Base-by-base conservation (phyloP, 2,329 filamentous ascomycete species). In the Fusarium illudens region DNA sequence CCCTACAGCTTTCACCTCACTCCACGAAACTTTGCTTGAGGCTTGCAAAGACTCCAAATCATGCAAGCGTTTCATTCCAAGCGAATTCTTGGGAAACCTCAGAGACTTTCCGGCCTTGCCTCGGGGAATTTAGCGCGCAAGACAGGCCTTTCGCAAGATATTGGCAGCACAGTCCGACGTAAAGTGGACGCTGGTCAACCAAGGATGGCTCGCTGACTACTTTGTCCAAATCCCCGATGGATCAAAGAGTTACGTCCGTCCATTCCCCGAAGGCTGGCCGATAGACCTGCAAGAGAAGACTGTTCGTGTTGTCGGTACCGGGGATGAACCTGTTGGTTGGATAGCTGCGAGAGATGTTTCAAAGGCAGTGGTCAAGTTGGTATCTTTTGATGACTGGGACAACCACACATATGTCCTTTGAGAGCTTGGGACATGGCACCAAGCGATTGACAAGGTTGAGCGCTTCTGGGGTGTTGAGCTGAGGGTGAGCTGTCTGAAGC, bases 191-290 rank as follows among this genome's bases (percentile, higher is more conserved):
- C n/a, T 36, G 7, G 42, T 50, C 13, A 57, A 50, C 19, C 37
- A 49, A 39, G 54, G 54, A 10, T 57, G 54, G 54, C 22, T 57
- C 4, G 30, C 42, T 5, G 54, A 57, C 12, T 57, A 57, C 42
- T 57, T 57, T 57, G 42, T 57, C 12, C 54, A 57, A 12, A 3
- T 13, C 0, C 42, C 54, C 2, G 27, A 34, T 25, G 33, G 42
- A 20, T 25, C 46, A 10, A 42, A n/a, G 17, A 53, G 48, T 8
- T 53, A 53, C 1, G 15, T 42, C 5, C 17, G 22, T 7, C 51
- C 51, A n/a, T 53, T 53, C 4, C 34, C 51, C 3, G 4, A 29
- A 8, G 51, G 51, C 2, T 53, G 51, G 51, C 51, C 51, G 1
- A 53, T 53, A 10, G 51, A 53, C 4, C 8, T 53, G 5, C n/a